Evolutionary conservation across 2,329 filamentous ascomycete genomes (phyloP).

Genomic region (Colletotrichum spinosum): DNA sequence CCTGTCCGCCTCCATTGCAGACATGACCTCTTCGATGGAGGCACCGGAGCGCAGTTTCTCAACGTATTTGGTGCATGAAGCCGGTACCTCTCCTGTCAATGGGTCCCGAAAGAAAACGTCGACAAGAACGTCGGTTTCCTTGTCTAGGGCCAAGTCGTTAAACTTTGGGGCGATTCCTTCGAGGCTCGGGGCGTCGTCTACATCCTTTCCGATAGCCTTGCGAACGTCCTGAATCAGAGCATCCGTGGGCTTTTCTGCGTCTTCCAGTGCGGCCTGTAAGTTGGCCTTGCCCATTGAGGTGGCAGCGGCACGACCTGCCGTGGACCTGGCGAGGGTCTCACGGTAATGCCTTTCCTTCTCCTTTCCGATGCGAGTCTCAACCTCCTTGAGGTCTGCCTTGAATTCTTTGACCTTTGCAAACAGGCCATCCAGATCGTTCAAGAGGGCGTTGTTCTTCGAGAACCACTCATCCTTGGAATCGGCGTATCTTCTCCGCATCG

Average conservation of each 20-base stretch:
- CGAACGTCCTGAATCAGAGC: conserved; percentile 19
- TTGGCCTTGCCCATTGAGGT: conserved; percentile 29
- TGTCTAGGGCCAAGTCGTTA: conserved; percentile 26
- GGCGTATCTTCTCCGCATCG: conserved; percentile 55
- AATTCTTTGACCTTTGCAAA: conserved; percentile 60
- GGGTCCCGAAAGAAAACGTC: conserved; percentile 50
- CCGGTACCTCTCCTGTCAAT: conserved; percentile 45
- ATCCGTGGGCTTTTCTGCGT: conserved; percentile 19
- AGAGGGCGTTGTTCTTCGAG: conserved; percentile 58
- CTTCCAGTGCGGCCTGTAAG: conserved; percentile 26
- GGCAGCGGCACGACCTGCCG: conserved; percentile 25
- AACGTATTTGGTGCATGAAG: conserved; percentile 51
- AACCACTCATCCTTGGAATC: conserved; percentile 62
- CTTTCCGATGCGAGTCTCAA: conserved; percentile 62
- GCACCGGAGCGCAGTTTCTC: conserved; percentile 48
- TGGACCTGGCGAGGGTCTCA: conserved; percentile 43
- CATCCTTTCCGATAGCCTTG: conserved; percentile 21
- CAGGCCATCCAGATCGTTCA: conserved; percentile 61
- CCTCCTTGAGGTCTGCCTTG: conserved; percentile 54
- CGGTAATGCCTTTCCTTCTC: conserved; percentile 67
- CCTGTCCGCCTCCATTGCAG: conserved; percentile 47
- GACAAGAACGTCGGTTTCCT: conserved; percentile 27
- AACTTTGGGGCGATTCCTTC: conserved; percentile 33
- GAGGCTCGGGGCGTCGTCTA: conserved; percentile 6
- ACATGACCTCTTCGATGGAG: conserved; percentile 45